Conservation (phyloP, 129 eudicot species). For the Flaveria brownii region DNA sequence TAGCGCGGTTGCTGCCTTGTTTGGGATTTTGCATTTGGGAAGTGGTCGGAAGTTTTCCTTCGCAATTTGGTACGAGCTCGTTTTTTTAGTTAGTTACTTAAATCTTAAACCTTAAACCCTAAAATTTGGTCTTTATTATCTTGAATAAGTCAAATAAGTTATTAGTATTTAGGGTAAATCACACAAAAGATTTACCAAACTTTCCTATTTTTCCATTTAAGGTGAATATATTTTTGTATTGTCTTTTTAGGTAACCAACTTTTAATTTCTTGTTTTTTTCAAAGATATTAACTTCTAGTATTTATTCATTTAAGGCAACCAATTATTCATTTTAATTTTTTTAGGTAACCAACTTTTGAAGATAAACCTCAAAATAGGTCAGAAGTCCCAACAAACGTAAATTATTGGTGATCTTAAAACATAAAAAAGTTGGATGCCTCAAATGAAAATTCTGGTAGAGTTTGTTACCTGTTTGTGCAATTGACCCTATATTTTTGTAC, state of each 20-base stretch:
- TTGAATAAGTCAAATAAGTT: background rate
- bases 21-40: conserved; percentile 90
- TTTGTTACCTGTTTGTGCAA: background rate
- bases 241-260: conserved; percentile 6
- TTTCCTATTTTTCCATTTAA: background rate
- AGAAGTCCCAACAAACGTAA: background rate
- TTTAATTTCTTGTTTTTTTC: background rate
- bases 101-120: background rate
- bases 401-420: conserved; percentile 4
- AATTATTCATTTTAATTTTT: background rate
- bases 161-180: background rate
- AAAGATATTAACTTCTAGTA: background rate
- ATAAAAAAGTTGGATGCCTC: background rate
- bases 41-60: conserved; percentile 84
- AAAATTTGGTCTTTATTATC: background rate
- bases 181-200: background rate
- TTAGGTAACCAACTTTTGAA: conserved; percentile 9
- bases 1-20: conserved; percentile 62
- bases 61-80: conserved; percentile 72
- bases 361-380: background rate
- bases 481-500: background rate
- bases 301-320: background rate
- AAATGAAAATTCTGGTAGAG: background rate
- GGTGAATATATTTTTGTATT: background rate
- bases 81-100: background rate